phyloP scores from a whole-genome alignment of 306 rosid species.

The Sophora flavescens region DNA sequence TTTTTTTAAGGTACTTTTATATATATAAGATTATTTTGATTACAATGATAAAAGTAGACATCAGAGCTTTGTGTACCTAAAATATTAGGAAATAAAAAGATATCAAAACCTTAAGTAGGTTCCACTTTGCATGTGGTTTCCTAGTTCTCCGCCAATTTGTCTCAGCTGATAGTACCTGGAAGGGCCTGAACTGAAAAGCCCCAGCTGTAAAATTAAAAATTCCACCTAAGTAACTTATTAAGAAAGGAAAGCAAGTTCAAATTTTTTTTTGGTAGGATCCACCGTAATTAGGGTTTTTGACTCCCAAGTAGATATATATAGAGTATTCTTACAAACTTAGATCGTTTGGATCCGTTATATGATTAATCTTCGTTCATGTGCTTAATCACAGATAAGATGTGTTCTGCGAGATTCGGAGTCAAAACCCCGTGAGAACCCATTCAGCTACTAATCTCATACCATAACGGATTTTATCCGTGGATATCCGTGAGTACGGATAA shows the following conservation, averaged over 20 bases:
- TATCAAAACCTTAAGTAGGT: constrained; percentile 52
- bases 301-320: too few species aligned
- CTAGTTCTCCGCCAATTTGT: constrained; percentile 63
- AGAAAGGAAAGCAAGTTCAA: constrained; percentile 43
- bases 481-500: too few species aligned
- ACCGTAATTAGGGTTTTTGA: too few species aligned
- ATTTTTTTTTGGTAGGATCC: too few species aligned
- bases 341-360: too few species aligned
- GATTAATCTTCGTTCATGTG: too few species aligned
- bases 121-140: constrained; percentile 70
- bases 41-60: constrained; percentile 51
- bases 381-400: too few species aligned
- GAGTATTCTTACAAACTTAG: too few species aligned
- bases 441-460: too few species aligned
- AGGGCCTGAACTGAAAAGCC: constrained; percentile 48
- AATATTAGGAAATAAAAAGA: neutral
- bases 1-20: constrained; percentile 38
- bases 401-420: too few species aligned
- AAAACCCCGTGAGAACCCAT: too few species aligned
- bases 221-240: constrained; percentile 46
- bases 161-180: constrained; percentile 52
- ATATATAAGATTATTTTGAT: constrained; percentile 43
- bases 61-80: constrained; percentile 22
- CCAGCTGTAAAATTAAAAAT: constrained; percentile 68
- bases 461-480: too few species aligned